phyloP scores from a whole-genome alignment of 2,329 filamentous ascomycete species.

The Ascosphaera apis region DNA sequence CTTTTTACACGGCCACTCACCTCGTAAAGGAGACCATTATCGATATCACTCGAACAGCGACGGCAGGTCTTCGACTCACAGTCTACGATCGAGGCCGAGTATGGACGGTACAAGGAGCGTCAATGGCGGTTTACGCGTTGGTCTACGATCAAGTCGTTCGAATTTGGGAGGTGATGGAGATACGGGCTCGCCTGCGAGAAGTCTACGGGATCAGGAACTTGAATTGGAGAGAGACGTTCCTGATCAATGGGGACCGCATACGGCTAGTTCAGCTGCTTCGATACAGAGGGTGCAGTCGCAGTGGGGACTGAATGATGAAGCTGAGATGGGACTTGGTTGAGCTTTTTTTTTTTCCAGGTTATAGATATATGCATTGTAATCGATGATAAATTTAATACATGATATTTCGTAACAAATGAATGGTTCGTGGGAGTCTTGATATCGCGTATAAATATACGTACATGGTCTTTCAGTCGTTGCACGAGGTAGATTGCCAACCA shows the following conservation, averaged over 20 bases:
- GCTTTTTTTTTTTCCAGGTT: background rate
- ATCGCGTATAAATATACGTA: too few relatives aligned
- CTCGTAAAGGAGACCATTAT: background rate
- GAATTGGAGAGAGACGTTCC: constrained; percentile 24
- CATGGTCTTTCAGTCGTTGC: too few relatives aligned
- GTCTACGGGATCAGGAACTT: constrained; percentile 16
- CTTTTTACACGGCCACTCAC: background rate
- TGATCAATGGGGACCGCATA: constrained; percentile 28
- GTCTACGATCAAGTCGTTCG: constrained; percentile 1
- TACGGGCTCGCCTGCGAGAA: constrained; percentile 6
- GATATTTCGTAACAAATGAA: too few relatives aligned
- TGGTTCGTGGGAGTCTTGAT: too few relatives aligned
- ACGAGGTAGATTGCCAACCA: too few relatives aligned
- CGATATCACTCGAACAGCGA: background rate
- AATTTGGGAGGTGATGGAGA: background rate
- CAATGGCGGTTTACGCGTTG: constrained; percentile 1
- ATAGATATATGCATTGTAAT: too few relatives aligned
- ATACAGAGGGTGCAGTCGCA: constrained; percentile 27
- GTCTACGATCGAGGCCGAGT: background rate
- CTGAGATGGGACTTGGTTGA: constrained; percentile 60
- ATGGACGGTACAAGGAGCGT: constrained; percentile 1
- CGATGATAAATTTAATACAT: too few relatives aligned
- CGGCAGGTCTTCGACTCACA: background rate
- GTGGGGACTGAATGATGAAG: constrained; percentile 68
- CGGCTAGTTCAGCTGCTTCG: constrained; percentile 23